Evolutionary conservation across 2,329 filamentous ascomycete species (phyloP), one percentile per base, ranked within the genome.

Genomic region (Knufia petricola): DNA sequence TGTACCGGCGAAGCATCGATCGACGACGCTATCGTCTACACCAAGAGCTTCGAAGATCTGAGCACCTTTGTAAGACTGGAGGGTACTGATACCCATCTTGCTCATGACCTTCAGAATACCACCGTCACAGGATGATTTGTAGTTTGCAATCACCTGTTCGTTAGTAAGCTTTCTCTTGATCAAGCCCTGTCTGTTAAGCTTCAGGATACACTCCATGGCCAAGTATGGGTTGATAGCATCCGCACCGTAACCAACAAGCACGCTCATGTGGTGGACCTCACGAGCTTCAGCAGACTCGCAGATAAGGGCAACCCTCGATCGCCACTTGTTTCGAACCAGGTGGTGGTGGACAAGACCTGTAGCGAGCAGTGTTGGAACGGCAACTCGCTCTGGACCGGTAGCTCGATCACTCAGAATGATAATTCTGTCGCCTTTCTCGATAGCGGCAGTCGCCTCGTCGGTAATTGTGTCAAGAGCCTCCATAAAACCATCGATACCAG

Each of bases 81-180:
- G 75, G 26, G 90, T 96, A 4, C 90, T 95, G 56, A 96, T 96
- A 72, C 90, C 90, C 90, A 96, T 96, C 76, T 96, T 96, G 67
- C 85, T 92, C 90, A 96, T 96, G 65, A 96, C 90, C 70, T 96
- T 96, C 55, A 96, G 75, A 55, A 96, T 95, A 71, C 90, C 90
- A 62, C 90, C 90, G 59, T 95, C 89, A 60, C 86, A 90, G 54
- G 90, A 95, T 67, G 94, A 86, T 72, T 94, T 94, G 77, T 95
- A 96, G 73, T 96, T 96, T 60, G 84, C 81, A 58, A 95, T 89
- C 49, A 95, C 80, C 60, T 82, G 77, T 52, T 94, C 83, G 50
- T 92, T 79, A 17, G 77, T 78, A 37, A 95, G 73, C 66, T 92
- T 85, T 77, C 94, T 95, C 66, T 88, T 84, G 66, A 95, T 94